Evolutionary conservation across 1,284 basidiomycete species (phyloP), one percentile per base, ranked within the genome.

Genomic region (Butyriboletus appendiculatus): DNA sequence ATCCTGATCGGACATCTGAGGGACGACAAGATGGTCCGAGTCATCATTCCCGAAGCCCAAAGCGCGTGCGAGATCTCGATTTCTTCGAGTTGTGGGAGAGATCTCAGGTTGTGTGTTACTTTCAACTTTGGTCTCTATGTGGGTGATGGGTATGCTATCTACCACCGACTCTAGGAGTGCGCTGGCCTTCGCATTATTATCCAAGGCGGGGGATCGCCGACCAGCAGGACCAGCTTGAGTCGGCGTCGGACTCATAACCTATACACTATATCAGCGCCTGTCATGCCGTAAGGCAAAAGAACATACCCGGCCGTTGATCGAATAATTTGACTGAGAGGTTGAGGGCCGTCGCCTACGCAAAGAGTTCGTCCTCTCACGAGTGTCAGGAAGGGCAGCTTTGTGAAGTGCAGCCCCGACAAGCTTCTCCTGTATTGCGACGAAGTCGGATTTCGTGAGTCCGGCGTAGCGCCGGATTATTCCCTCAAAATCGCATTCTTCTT

Each of bases 251-350:
- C 83, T 88, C 33, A 77, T 75, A 49, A 81, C 75, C 86, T 89
- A 58, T 6, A 53, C 52, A 50, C 42, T 15, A 32, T 38, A 37
- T 59, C 44, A 60, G 54, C 30, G 50, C 43, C 38, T 49, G 42
- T 52, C 28, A 43, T 50, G 37, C 34, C 37, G 44, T 20, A 53
- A 56, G 44, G 14, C 1, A 26, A 43, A 53, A 39, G 44, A 2
- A 73, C 81, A 61, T 65, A 88, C 87, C 65, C 74, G 75, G 22
- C 80, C 81, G 47, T 74, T 81, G 47, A 68, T 72, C 1, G 85
- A 86, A 62, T 89, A 86, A 61, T 83, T 86, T 9, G 88, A 88
- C 67, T 90, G 87, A 12, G 89, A 89, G n/a, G 86, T 90, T 0
- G 89, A 91, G 8, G 87, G 88, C 43, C 88, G 77, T 50, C 88